A percentile compares a stretch with the other conserved stretches of the same genome.
Conservation (phyloP, 495 filamentous ascomycete genomes). For the Copromyces sp. region DNA sequence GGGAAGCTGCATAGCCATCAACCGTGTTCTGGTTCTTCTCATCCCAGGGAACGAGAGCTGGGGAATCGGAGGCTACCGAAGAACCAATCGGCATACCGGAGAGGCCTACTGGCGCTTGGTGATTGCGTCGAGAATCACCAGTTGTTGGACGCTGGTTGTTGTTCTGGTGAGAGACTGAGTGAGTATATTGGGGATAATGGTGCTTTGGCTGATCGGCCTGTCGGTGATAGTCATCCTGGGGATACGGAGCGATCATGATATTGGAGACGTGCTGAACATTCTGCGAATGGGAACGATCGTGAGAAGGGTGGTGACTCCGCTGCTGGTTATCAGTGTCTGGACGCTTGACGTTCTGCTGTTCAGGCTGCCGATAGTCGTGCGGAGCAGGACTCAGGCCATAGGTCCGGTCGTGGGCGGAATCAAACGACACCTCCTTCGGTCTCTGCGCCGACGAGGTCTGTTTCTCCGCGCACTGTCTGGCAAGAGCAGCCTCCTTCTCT, state of each 20-base stretch:
- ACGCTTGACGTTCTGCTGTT: background rate
- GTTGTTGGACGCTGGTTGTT: too few species aligned
- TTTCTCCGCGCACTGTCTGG: background rate
- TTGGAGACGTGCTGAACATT: background rate
- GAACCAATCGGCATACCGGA: background rate
- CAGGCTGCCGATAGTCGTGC: background rate
- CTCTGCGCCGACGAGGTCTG: background rate
- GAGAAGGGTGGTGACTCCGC: background rate
- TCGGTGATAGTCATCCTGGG: background rate
- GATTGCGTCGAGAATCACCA: background rate
- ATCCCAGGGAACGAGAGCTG: background rate
- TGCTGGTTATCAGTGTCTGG: fast-evolving
- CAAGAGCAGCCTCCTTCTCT: background rate
- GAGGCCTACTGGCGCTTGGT: background rate
- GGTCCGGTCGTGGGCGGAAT: background rate
- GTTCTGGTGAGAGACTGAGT: too few species aligned
- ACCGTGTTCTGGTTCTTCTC: background rate
- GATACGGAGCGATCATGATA: background rate
- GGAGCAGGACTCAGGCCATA: background rate
- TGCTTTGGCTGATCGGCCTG: background rate
- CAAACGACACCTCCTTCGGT: background rate
- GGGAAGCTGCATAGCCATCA: background rate
- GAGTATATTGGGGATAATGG: too few species aligned
- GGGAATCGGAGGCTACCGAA: background rate
- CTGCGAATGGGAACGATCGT: background rate